Conservation (phyloP, 768 basidiomycete species). For the Lactarius pseudohatsudake region DNA sequence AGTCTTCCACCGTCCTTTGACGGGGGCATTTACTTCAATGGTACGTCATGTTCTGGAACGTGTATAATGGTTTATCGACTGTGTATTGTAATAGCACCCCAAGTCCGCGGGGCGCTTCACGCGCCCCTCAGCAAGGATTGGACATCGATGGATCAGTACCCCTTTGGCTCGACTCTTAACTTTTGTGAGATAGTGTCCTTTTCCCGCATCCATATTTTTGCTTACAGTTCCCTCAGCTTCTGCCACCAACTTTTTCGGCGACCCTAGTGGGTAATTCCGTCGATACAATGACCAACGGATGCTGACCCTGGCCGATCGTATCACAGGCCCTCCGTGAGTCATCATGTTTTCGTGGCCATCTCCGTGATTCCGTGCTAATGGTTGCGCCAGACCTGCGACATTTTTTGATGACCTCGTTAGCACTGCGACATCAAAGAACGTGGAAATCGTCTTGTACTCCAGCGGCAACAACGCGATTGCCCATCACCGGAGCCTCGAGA, state of each 20-base stretch:
- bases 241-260: slow-evolving; percentile 21
- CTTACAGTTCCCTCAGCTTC: slow-evolving; percentile 13
- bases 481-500: slow-evolving; percentile 22
- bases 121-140: slow-evolving; percentile 61
- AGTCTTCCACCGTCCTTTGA: slow-evolving; percentile 52
- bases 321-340: slow-evolving; percentile 13
- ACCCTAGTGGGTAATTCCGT: slow-evolving; percentile 18
- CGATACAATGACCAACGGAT: not conserved
- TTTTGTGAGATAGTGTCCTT: slow-evolving; percentile 7
- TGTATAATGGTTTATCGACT: not conserved
- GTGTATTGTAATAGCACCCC: slow-evolving; percentile 43
- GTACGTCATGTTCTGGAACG: slow-evolving; percentile 37
- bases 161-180: slow-evolving; percentile 24
- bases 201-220: not conserved
- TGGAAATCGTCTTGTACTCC: slow-evolving; percentile 21
- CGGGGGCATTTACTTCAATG: slow-evolving; percentile 59
- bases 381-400: slow-evolving; percentile 16
- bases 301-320: not conserved
- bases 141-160: slow-evolving; percentile 27
- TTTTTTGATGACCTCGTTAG: slow-evolving; percentile 22
- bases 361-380: not conserved
- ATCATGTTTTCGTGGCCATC: not conserved
- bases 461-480: slow-evolving; percentile 24
- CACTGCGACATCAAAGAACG: slow-evolving; percentile 10
- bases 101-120: slow-evolving; percentile 60